These are phyloP conservation scores for Suhomyces ambrosiae DNA, from an alignment of 1,139 yeast species.

Conservation along the genomic window DNA sequence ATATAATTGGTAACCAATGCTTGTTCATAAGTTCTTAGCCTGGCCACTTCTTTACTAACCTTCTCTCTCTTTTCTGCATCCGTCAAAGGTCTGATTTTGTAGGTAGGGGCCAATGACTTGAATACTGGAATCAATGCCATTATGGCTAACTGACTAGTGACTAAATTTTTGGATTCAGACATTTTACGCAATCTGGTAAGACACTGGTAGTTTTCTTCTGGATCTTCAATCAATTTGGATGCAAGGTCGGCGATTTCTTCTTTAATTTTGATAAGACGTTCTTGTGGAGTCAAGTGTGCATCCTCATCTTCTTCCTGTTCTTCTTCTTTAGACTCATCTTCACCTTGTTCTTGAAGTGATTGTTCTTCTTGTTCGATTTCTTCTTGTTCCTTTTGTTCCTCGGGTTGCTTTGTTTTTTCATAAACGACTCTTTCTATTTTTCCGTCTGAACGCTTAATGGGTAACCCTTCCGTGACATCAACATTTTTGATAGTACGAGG, in stretches of 20 bases:
- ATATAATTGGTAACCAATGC: conserved; percentile 68
- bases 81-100: conserved; percentile 78
- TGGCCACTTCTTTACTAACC: conserved; percentile 79
- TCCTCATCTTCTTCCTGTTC: conserved; percentile 47
- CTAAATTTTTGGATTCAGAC: conserved; percentile 67
- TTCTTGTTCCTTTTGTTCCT: conserved; percentile 27
- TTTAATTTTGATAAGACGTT: conserved; percentile 60
- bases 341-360: conserved; percentile 21
- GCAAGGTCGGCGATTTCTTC: conserved; percentile 86
- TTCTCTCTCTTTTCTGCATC: conserved; percentile 81
- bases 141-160: conserved; percentile 72
- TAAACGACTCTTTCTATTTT: conserved; percentile 62
- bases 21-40: conserved; percentile 79
- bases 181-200: conserved; percentile 72
- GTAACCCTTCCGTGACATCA: conserved; percentile 69
- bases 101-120: conserved; percentile 85
- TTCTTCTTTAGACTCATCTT: conserved; percentile 24
- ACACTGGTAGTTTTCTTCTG: conserved; percentile 77
- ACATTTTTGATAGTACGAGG: conserved; percentile 51
- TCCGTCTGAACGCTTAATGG: conserved; percentile 76
- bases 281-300: conserved; percentile 56
- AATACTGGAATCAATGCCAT: conserved; percentile 83
- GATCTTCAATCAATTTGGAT: conserved; percentile 78
- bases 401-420: no score
- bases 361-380: conserved; percentile 19